A percentile compares a stretch with the other conserved stretches of the same genome.
phyloP scores from a whole-genome alignment of 1,284 basidiomycete genomes.

The Cutaneotrichosporon cyanovorans region DNA sequence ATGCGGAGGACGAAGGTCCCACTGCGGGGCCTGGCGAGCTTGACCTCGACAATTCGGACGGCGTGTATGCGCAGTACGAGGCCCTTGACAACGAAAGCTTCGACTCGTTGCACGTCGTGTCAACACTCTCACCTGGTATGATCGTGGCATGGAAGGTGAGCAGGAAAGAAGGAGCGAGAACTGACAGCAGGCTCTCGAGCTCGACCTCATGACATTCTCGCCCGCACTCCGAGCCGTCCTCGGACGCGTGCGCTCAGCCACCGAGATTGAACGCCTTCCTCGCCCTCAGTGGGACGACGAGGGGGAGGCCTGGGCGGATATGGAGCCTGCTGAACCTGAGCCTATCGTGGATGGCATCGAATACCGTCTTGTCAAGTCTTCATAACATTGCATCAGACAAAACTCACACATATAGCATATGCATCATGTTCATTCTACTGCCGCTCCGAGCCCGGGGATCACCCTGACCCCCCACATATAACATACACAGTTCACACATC shows the following conservation, averaged over 20 bases:
- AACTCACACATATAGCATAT: not conserved
- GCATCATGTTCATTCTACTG: too few species aligned
- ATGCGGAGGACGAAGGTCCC: not conserved
- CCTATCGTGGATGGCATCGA: not conserved
- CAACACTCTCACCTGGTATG: slow-evolving; percentile 5
- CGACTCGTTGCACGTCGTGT: not conserved
- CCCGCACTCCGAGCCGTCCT: slow-evolving; percentile 29
- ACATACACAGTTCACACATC: too few species aligned
- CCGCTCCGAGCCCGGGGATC: too few species aligned
- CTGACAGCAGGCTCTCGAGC: slow-evolving; percentile 27
- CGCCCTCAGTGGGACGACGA: not conserved
- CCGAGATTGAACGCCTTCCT: not conserved
- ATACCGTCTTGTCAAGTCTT: not conserved
- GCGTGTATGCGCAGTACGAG: not conserved
- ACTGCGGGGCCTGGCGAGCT: too few species aligned
- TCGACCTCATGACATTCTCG: slow-evolving; percentile 32
- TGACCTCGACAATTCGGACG: not conserved
- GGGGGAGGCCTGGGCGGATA: not conserved
- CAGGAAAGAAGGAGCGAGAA: not conserved
- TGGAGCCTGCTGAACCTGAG: not conserved
- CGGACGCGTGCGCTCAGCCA: slow-evolving; percentile 3
- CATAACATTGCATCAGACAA: too few species aligned
- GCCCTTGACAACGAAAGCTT: too few species aligned
- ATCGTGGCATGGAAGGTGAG: slow-evolving; percentile 33
- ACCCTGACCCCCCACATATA: too few species aligned